phyloP scores from a whole-genome alignment of 1,284 basidiomycete species.

The Cryptococcus sp. region DNA sequence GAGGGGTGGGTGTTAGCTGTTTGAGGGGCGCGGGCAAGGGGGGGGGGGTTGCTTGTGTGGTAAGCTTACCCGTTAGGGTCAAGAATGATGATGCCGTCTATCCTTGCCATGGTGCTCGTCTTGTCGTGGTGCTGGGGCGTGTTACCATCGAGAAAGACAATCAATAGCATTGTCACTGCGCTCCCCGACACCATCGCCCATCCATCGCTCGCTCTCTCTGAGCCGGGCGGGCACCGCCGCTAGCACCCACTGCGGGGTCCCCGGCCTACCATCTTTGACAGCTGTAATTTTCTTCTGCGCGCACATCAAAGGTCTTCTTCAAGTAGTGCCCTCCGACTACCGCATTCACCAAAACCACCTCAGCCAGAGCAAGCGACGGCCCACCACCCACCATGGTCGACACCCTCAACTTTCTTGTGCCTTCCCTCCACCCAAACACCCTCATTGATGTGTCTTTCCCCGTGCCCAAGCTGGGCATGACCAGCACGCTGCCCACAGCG shows the following conservation, averaged over 20 bases:
- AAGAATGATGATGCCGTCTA: conserved; percentile 87
- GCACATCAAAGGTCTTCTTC: neutral
- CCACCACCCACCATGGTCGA: conserved; percentile 18
- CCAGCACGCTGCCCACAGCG: conserved; percentile 24
- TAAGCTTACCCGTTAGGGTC: conserved; percentile 68
- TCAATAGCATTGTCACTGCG: neutral
- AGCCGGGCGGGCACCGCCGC: neutral
- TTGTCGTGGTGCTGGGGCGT: neutral
- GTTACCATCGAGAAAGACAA: too few relatives aligned
- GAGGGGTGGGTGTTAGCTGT: neutral
- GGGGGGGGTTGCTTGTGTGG: neutral
- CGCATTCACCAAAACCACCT: too few relatives aligned
- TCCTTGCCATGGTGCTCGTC: conserved; percentile 45
- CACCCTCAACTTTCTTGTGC: conserved; percentile 43
- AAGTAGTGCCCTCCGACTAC: neutral
- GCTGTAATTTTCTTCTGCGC: too few relatives aligned
- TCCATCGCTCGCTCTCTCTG: neutral
- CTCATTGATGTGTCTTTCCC: conserved; percentile 45
- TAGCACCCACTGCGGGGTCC: neutral
- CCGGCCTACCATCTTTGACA: neutral
- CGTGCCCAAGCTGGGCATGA: conserved; percentile 14
- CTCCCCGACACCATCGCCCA: neutral
- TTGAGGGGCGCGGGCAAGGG: neutral
- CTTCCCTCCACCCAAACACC: conserved; percentile 45
- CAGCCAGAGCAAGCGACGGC: neutral